Conservation (phyloP, 371 early-diverging fungal genomes). For the Apophysomyces sp. region DNA sequence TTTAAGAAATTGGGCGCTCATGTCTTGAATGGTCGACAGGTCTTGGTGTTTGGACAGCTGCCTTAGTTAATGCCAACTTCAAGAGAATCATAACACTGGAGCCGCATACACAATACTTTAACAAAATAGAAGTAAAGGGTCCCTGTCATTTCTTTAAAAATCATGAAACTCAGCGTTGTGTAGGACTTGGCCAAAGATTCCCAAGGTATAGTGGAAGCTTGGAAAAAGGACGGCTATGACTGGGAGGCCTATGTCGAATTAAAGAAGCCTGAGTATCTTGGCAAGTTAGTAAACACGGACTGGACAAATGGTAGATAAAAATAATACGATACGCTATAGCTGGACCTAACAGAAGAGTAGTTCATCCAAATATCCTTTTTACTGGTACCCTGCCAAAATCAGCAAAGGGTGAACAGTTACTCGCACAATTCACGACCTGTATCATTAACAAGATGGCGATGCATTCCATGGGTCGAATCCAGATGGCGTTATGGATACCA, state of each 20-base stretch:
- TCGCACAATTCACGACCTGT: slow-evolving; percentile 44
- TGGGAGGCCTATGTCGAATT: slow-evolving; percentile 44
- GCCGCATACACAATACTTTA: slow-evolving; percentile 21
- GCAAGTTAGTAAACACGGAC: slow-evolving; percentile 21
- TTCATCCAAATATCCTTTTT: slow-evolving; percentile 38
- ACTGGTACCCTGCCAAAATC: slow-evolving; percentile 47
- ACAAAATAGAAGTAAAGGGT: slow-evolving; percentile 22
- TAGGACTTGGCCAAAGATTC: slow-evolving; percentile 14
- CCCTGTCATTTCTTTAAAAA: neutral
- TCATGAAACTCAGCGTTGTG: neutral
- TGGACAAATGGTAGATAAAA: slow-evolving; percentile 36
- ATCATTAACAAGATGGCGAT: slow-evolving; percentile 44
- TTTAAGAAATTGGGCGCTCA: neutral
- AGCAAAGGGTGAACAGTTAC: slow-evolving; percentile 38
- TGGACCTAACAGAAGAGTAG: slow-evolving; percentile 9
- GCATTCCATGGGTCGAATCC: slow-evolving; percentile 45
- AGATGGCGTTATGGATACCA: slow-evolving; percentile 49
- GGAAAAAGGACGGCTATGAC: slow-evolving; percentile 47
- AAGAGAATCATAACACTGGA: slow-evolving; percentile 37
- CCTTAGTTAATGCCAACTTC: slow-evolving; percentile 33
- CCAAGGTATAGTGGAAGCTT: slow-evolving; percentile 9
- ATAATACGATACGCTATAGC: neutral
- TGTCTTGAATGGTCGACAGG: slow-evolving; percentile 14
- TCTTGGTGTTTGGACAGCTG: slow-evolving; percentile 42
- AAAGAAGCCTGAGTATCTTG: slow-evolving; percentile 31